phyloP scores from a whole-genome alignment of 2,329 filamentous ascomycete species.

The Penicillium palitans region DNA sequence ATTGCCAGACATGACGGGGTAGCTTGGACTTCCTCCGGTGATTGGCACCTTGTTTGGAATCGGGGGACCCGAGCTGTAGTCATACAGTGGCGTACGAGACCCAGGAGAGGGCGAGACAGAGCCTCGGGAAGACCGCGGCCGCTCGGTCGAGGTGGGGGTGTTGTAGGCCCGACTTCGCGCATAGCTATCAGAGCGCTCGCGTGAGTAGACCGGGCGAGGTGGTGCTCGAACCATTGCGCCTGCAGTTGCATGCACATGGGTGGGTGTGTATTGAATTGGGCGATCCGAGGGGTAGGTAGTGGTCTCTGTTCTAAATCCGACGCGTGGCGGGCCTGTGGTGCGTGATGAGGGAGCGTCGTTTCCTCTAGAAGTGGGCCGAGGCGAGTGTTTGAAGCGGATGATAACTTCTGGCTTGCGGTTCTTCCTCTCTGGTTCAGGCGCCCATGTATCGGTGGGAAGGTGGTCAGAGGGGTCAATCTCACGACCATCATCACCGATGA shows the following conservation, averaged over 20 bases:
- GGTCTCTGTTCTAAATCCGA: slow-evolving; percentile 23
- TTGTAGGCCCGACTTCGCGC: slow-evolving; percentile 23
- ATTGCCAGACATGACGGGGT: slow-evolving; percentile 32
- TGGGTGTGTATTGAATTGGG: slow-evolving; percentile 18
- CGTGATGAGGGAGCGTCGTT: slow-evolving; percentile 18
- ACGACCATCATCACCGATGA: slow-evolving; percentile 63
- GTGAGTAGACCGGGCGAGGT: slow-evolving; percentile 21
- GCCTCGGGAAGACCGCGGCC: slow-evolving; percentile 27
- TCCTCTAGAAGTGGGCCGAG: slow-evolving; percentile 28
- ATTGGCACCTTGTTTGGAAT: slow-evolving; percentile 48
- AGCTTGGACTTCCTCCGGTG: slow-evolving; percentile 30
- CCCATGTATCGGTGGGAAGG: slow-evolving; percentile 65
- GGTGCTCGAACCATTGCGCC: slow-evolving; percentile 24
- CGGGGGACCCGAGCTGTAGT: slow-evolving; percentile 37
- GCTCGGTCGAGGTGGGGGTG: slow-evolving; percentile 27
- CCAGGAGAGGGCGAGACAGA: slow-evolving; percentile 35
- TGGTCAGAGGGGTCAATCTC: slow-evolving; percentile 68
- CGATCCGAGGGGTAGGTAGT: slow-evolving; percentile 18
- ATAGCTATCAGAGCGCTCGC: slow-evolving; percentile 21
- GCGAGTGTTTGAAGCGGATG: slow-evolving; percentile 47
- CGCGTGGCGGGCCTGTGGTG: slow-evolving; percentile 25
- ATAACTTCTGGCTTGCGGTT: slow-evolving; percentile 50
- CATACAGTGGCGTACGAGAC: slow-evolving; percentile 35
- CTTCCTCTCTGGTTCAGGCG: slow-evolving; percentile 64
- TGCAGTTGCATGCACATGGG: slow-evolving; percentile 16